Conservation (phyloP, 169 alveolate species). For the Perkinsus olseni region DNA sequence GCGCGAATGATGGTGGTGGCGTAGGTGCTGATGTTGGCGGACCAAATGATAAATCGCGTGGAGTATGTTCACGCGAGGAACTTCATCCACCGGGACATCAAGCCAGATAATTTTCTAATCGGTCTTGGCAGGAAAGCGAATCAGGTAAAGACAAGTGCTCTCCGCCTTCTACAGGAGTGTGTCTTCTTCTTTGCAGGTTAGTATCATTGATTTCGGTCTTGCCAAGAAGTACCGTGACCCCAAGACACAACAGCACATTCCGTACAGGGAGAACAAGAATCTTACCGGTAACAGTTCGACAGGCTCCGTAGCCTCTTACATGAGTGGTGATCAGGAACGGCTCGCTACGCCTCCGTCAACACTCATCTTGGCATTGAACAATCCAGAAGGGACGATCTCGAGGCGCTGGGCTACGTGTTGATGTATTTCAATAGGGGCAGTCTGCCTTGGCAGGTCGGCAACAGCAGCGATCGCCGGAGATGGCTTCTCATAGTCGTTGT, state of each 20-base stretch:
- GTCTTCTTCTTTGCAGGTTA: slow-evolving; percentile 37
- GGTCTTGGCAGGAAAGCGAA: slow-evolving; percentile 50
- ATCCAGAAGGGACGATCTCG: slow-evolving; percentile 95
- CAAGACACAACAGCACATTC: slow-evolving; percentile 91
- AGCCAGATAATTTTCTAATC: slow-evolving; percentile 92
- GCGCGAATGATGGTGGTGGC: background rate
- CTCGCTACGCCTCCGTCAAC: slow-evolving; percentile 94
- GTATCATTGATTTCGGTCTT: slow-evolving; percentile 89
- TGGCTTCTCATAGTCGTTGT: background rate
- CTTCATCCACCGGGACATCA: slow-evolving; percentile 93
- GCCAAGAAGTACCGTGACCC: slow-evolving; percentile 92
- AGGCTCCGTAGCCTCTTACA: background rate
- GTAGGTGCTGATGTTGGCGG: slow-evolving; percentile 54
- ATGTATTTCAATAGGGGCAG: slow-evolving; percentile 94
- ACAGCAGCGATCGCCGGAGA: background rate
- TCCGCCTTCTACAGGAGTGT: background rate
- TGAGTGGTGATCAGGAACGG: slow-evolving; percentile 71
- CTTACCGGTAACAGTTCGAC: slow-evolving; percentile 91
- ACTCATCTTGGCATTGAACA: slow-evolving; percentile 98
- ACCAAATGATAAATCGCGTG: slow-evolving; percentile 75
- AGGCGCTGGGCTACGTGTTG: slow-evolving; percentile 94
- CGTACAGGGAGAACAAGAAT: slow-evolving; percentile 92
- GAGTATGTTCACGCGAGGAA: slow-evolving; percentile 88
- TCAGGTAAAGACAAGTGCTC: background rate
- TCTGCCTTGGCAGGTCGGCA: slow-evolving; percentile 92